A percentile compares a stretch with the other conserved stretches of the same genome.
Evolutionary conservation across 257 asterid species (phyloP).

Genomic region (Solanum sejunctum): DNA sequence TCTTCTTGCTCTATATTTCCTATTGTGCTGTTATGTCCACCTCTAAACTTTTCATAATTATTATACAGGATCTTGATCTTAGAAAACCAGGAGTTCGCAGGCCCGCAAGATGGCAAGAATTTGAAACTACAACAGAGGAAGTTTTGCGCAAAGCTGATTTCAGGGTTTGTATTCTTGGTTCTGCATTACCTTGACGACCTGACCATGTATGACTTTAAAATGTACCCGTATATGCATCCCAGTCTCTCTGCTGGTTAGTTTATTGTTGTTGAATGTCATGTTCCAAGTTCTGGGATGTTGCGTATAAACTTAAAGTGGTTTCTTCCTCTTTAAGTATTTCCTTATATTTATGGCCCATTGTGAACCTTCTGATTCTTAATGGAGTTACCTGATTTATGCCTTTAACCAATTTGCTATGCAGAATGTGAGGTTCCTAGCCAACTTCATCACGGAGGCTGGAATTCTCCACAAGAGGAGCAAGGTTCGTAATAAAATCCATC

Average conservation of each 20-base stretch:
- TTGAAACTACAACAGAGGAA: conserved; percentile 75
- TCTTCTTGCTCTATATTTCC: not conserved
- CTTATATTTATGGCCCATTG: not conserved
- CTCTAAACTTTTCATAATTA: conserved; percentile 3
- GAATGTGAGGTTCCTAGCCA: conserved; percentile 89
- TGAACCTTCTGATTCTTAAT: not conserved
- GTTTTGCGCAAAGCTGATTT: conserved; percentile 81
- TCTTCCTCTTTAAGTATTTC: not conserved
- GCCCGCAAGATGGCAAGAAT: conserved; percentile 40
- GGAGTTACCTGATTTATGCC: not conserved
- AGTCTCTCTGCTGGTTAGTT: not conserved
- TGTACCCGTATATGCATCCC: not conserved
- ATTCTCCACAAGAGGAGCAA: conserved; percentile 73
- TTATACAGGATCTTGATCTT: conserved; percentile 75
- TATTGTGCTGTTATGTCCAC: conserved; percentile 3
- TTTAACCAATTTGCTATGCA: conserved; percentile 5
- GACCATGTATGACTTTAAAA: not conserved
- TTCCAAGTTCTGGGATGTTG: not conserved
- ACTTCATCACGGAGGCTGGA: conserved; percentile 84
- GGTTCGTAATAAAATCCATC: conserved; percentile 25
- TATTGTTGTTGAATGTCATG: not conserved
- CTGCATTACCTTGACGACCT: not conserved
- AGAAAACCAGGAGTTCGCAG: conserved; percentile 54
- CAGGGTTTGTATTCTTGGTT: conserved; percentile 48
- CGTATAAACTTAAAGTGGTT: not conserved